phyloP scores from a whole-genome alignment of 768 basidiomycete species.

The Mycena chlorophos region DNA sequence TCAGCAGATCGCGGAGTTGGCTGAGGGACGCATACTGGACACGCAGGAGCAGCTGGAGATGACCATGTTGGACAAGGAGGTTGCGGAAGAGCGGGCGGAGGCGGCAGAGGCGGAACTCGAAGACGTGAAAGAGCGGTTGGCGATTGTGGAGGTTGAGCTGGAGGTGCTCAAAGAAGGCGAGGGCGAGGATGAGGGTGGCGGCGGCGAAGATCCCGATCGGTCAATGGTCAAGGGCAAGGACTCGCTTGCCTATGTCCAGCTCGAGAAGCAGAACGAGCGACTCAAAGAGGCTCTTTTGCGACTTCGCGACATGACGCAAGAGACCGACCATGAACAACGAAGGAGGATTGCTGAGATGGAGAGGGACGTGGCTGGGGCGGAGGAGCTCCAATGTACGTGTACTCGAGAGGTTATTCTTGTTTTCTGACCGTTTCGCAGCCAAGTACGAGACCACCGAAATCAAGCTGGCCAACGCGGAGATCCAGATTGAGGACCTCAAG shows the following conservation, averaged over 20 bases:
- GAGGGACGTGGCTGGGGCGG: conserved; percentile 75
- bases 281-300: conserved; percentile 85
- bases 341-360: conserved; percentile 84
- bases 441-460: conserved; percentile 79
- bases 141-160: conserved; percentile 81
- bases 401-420: neutral
- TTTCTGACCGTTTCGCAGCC: conserved; percentile 40
- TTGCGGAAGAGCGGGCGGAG: conserved; percentile 92
- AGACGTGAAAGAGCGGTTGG: conserved; percentile 74
- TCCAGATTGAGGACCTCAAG: conserved; percentile 92
- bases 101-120: conserved; percentile 75
- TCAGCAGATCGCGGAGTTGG: conserved; percentile 69
- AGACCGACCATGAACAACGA: conserved; percentile 84
- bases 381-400: conserved; percentile 74
- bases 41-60: conserved; percentile 91
- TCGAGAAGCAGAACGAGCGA: conserved; percentile 95
- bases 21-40: conserved; percentile 73
- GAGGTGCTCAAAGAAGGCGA: conserved; percentile 69
- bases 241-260: conserved; percentile 73
- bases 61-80: conserved; percentile 92
- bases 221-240: conserved; percentile 43
- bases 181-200: conserved; percentile 26
- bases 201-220: conserved; percentile 29
- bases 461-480: conserved; percentile 85
- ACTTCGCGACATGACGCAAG: conserved; percentile 83